A percentile compares a stretch with the other conserved stretches of the same genome.
Evolutionary conservation across 176 grass and related monocot genomes (phyloP).

Genomic region (Aegilops umbellulata): DNA sequence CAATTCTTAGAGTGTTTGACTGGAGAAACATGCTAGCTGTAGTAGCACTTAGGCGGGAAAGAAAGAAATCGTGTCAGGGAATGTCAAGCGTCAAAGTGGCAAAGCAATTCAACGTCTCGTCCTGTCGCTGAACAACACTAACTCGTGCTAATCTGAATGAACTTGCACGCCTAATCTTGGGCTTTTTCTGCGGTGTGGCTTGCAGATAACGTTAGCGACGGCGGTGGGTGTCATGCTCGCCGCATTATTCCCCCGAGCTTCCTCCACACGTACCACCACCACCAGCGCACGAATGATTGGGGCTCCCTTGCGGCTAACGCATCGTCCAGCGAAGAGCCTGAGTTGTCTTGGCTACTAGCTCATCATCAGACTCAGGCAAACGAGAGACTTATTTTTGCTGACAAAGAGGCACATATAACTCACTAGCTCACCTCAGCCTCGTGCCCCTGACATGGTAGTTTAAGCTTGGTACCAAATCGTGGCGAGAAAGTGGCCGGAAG

Average conservation of each 20-base stretch:
- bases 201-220: constrained; percentile 51
- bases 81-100: not conserved
- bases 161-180: not conserved
- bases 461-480: not conserved
- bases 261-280: constrained; percentile 42
- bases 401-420: not conserved
- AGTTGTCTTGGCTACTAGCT: constrained; percentile 9
- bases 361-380: not conserved
- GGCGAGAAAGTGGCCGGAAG: not conserved
- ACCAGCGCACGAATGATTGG: constrained; percentile 27
- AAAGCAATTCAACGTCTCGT: not conserved
- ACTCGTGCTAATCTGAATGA: not conserved
- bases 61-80: not conserved
- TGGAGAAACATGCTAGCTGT: not conserved
- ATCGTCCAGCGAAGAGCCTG: constrained; percentile 9
- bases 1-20: constrained; percentile 31
- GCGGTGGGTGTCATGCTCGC: constrained; percentile 61
- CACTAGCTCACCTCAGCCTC: not conserved
- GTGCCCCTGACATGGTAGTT: not conserved
- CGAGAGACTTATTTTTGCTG: not conserved
- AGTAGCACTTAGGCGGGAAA: not conserved
- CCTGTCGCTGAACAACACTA: not conserved
- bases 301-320: constrained; percentile 36
- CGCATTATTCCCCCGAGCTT: constrained; percentile 66
- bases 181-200: not conserved